Percentiles rank a stretch among this genome's conserved stretches.
Conservation (phyloP, 2,329 filamentous ascomycete genomes). For the Aspergillus pseudoviridinutans region DNA sequence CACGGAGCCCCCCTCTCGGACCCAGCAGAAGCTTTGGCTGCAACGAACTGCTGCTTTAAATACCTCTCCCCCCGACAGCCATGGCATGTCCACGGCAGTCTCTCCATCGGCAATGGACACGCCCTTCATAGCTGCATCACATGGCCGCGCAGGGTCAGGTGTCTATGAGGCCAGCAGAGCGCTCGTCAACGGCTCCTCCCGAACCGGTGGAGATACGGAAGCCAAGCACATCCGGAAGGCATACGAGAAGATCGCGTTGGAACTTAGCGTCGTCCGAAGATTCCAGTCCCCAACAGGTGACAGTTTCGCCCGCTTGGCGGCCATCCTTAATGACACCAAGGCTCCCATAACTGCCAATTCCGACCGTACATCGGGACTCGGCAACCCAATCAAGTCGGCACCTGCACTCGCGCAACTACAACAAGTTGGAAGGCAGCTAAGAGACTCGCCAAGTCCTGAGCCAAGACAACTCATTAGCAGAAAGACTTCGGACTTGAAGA, state of each 20-base stretch:
- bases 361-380: slow-evolving; percentile 20
- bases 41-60: slow-evolving; percentile 44
- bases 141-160: slow-evolving; percentile 26
- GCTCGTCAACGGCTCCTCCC: slow-evolving; percentile 26
- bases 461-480: slow-evolving; percentile 19
- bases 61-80: slow-evolving; percentile 40
- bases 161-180: slow-evolving; percentile 27
- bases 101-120: slow-evolving; percentile 36
- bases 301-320: slow-evolving; percentile 39
- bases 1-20: slow-evolving; percentile 42
- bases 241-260: slow-evolving; percentile 42
- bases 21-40: slow-evolving; percentile 47
- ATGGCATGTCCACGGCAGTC: slow-evolving; percentile 28
- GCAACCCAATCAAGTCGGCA: slow-evolving; percentile 33
- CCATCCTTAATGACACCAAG: slow-evolving; percentile 21
- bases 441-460: slow-evolving; percentile 18
- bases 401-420: slow-evolving; percentile 29
- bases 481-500: slow-evolving; percentile 19
- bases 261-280: slow-evolving; percentile 43
- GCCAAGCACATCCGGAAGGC: slow-evolving; percentile 39
- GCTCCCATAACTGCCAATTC: slow-evolving; percentile 2
- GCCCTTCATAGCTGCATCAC: slow-evolving; percentile 25
- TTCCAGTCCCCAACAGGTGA: slow-evolving; percentile 44
- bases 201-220: slow-evolving; percentile 32
- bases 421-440: slow-evolving; percentile 19